Base-by-base conservation (phyloP, 1,284 basidiomycete genomes). In the Microbotryum silenes-acaulis region DNA sequence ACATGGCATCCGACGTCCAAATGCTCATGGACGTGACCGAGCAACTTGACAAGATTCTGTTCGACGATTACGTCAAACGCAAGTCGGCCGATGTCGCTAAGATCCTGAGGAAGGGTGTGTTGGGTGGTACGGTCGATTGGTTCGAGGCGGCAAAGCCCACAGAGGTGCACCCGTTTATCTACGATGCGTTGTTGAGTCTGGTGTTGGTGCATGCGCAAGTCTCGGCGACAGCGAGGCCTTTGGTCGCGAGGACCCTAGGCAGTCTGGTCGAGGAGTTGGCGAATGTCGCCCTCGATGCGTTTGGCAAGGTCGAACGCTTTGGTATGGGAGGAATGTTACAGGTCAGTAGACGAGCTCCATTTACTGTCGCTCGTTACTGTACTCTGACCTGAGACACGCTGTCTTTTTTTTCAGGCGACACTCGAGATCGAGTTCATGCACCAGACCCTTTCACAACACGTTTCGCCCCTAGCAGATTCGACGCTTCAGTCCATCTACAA, bases 401-500 rank as follows among this genome's bases (percentile, higher is more conserved):
- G 31, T 10, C 6, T 21, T 6, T 49, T 18, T 23, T 21, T 42
- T n/a, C 72, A 96, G 87, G 94, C 96, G 3, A 98, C 96, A 3
- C 83, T 99, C 33, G 96, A 98, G 77, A 97, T 97, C 70, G 96
- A 98, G 77, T 98, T 97, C 78, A 85, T 97, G 77, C 93, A 99
- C 76, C 94, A 97, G 77, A 93, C 89, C 6, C 80, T 98, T 47
- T 83, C 86, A 33, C 85, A 87, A 64, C 94, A 93, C 75, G 87
- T 97, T 51, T 88, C 88, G 4, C 79, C 85, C 0, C 74, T 81
- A 6, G 89, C 94, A 6, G 88, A 89, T 57, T 83, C 84, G 72
- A 88, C 84, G 51, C 81, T 98, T 29, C 88, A 89, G 49, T 86
- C 92, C 62, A 82, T 97, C 45, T 99, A 98, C 79, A 89, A 88